Base-by-base conservation (phyloP, 164 flowering plant genomes). In the Vitis labrusca region DNA sequence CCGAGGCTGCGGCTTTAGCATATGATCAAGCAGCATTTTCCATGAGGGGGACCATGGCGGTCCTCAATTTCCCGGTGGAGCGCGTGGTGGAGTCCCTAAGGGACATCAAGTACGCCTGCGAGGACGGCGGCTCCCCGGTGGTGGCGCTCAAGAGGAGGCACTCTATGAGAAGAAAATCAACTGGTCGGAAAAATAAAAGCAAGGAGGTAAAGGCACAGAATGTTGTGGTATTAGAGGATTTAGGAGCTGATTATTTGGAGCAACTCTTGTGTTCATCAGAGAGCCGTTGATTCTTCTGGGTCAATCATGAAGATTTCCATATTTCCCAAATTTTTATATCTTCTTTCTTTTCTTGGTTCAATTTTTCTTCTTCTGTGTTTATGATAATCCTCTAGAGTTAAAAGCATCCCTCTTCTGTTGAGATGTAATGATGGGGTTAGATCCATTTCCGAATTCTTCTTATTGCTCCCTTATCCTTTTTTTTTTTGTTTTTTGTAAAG, bases 1-100 rank as follows among this genome's bases (percentile, higher is more conserved):
- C 91, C 1, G 91, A 87, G 70, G 88, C 79, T 1, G 94, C 94
- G 1, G 94, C 94, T 23, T 51, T 86, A 44, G 94, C 91, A 3
- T 89, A 89, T 59, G 94, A 89, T 29, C 91, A 85, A 64, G 94
- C 94, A 0, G 91, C 94, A 37, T 84, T 85, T 53, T 61, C 88
- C 1, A 77, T 79, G 79, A 72, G 89, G 58, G 91, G 94, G 0
- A 13, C 83, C 0, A 10, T 65, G 77, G 93, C 93, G 0, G 74
- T 82, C 10, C 84, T 87, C 15, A 89, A 89, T 72, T 89, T 89
- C 50, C 84, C 91, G n/a, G 80, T 68, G 11, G 86, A 88, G n/a
- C 48, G 65, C 9, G 91, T 88, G 15, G 48, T 64, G 63, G 79
- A 88, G 30, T 88, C 91, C 12, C 74, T 88, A 2, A 32, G 67